Conservation (phyloP, 495 filamentous ascomycete genomes). For the Melanomma pulvis-pyrius region DNA sequence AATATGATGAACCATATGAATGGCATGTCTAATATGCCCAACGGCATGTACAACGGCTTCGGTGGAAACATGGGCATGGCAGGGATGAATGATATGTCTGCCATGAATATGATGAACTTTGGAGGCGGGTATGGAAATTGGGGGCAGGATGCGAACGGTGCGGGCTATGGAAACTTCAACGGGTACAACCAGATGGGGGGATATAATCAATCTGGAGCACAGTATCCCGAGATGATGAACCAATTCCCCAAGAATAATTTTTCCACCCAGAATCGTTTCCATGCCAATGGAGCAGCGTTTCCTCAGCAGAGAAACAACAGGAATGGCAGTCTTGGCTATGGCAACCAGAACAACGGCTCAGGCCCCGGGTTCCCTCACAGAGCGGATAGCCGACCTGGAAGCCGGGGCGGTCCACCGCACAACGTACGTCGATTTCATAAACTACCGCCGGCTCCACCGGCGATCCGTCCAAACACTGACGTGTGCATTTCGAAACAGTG, state of each 20-base stretch:
- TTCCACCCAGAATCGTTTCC: constrained; percentile 49
- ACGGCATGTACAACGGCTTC: constrained; percentile 63
- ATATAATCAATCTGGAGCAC: constrained; percentile 65
- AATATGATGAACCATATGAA: constrained; percentile 46
- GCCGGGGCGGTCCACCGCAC: constrained; percentile 5
- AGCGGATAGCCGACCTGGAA: constrained; percentile 24
- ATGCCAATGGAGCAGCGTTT: constrained; percentile 47
- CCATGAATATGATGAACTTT: constrained; percentile 80
- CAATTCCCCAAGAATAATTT: constrained; percentile 59
- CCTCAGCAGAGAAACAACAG: constrained; percentile 23
- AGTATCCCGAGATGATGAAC: constrained; percentile 58
- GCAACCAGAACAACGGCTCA: constrained; percentile 28
- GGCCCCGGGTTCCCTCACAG: constrained; percentile 8
- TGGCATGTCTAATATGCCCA: constrained; percentile 58
- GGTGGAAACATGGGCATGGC: constrained; percentile 73
- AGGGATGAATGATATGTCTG: constrained; percentile 54
- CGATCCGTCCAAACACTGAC: constrained; percentile 11
- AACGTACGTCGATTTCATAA: constrained; percentile 32
- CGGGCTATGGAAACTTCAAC: constrained; percentile 81
- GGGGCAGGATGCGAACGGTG: constrained; percentile 73
- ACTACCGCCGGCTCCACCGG: background rate
- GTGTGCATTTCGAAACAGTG: background rate
- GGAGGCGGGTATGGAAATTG: constrained; percentile 45
- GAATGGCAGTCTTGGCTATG: constrained; percentile 58
- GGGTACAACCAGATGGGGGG: constrained; percentile 64